Conservation (phyloP, 2,329 filamentous ascomycete species). For the Orbilia javanica region DNA sequence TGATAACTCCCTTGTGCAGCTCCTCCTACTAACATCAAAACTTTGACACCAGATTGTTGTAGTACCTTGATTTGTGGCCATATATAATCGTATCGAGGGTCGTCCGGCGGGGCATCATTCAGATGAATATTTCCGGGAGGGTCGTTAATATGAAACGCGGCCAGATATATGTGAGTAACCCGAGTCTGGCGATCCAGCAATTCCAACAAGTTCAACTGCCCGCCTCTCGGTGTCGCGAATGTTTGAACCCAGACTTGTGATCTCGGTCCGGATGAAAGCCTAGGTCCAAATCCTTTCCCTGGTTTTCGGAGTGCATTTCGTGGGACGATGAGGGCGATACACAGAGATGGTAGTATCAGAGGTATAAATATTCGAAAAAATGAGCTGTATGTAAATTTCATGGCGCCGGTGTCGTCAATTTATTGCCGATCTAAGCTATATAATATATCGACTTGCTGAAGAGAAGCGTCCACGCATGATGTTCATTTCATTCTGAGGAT, state of each 20-base stretch:
- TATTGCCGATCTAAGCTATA: not conserved
- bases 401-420: not conserved
- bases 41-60: constrained; percentile 69
- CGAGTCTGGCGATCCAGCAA: constrained; percentile 65
- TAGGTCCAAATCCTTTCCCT: not conserved
- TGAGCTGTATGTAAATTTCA: constrained; percentile 5
- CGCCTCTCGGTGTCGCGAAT: constrained; percentile 59
- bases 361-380: constrained; percentile 9
- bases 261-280: not conserved
- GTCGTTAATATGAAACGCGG: constrained; percentile 70
- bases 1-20: constrained; percentile 69
- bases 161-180: constrained; percentile 69
- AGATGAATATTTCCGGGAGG: constrained; percentile 68
- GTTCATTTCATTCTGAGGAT: not conserved
- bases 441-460: not conserved
- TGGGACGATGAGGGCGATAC: not conserved
- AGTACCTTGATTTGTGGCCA: constrained; percentile 69
- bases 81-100: constrained; percentile 66
- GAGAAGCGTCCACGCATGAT: not conserved
- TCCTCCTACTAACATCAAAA: constrained; percentile 70
- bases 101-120: constrained; percentile 68
- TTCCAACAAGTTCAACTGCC: constrained; percentile 68
- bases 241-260: constrained; percentile 62
- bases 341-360: constrained; percentile 24
- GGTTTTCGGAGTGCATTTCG: not conserved